phyloP scores from a whole-genome alignment of 2,329 filamentous ascomycete genomes.

The Orbilia blumenaviensis region DNA sequence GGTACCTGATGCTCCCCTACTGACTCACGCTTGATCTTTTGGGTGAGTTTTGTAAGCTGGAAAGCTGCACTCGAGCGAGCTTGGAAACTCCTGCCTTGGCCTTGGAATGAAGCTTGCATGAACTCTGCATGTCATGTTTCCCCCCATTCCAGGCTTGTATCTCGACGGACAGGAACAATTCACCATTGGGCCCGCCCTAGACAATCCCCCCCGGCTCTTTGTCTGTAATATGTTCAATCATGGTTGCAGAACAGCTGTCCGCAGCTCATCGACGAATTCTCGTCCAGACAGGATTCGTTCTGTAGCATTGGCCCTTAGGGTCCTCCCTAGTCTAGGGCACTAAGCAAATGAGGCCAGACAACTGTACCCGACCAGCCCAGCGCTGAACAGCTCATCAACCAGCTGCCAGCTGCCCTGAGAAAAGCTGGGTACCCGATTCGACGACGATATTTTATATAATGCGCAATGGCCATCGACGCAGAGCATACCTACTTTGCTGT shows the following conservation, averaged over 20 bases:
- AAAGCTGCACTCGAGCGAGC: slow-evolving; percentile 33
- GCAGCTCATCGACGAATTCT: slow-evolving; percentile 30
- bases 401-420: slow-evolving; percentile 22
- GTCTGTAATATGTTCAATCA: slow-evolving; percentile 44
- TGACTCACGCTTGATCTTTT: slow-evolving; percentile 37
- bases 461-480: slow-evolving; percentile 26
- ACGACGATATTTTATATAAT: slow-evolving; percentile 18
- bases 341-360: slow-evolving; percentile 42
- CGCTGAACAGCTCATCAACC: slow-evolving; percentile 52
- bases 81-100: slow-evolving; percentile 37
- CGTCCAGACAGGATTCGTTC: slow-evolving; percentile 17
- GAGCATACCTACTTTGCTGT: slow-evolving; percentile 2
- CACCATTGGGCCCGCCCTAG: slow-evolving; percentile 22
- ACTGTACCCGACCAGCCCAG: slow-evolving; percentile 27
- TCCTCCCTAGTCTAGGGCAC: slow-evolving; percentile 7
- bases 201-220: slow-evolving; percentile 2
- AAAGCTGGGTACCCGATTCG: slow-evolving; percentile 37
- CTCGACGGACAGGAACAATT: slow-evolving; percentile 37
- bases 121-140: slow-evolving; percentile 26
- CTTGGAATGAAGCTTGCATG: slow-evolving; percentile 28
- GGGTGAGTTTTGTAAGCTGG: slow-evolving; percentile 22
- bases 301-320: background rate
- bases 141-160: slow-evolving; percentile 17
- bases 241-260: slow-evolving; percentile 47
- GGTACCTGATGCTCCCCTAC: slow-evolving; percentile 5